Base-by-base conservation (phyloP, 2,329 filamentous ascomycete species). In the Diaporthe caulivora region DNA sequence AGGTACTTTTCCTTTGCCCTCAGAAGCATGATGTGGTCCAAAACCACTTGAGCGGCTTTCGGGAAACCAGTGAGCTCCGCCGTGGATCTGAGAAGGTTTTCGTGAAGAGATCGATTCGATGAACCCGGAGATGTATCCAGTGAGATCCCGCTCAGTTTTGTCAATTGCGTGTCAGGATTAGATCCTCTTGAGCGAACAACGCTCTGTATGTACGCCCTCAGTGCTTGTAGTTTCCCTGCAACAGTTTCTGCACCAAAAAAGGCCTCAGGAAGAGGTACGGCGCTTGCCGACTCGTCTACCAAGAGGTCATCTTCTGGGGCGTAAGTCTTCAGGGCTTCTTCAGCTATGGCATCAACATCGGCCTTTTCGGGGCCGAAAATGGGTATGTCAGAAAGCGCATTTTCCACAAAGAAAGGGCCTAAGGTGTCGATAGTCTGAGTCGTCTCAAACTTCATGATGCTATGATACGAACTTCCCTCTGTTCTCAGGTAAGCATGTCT, bases 1-100 rank as follows among this genome's bases (percentile, higher is more conserved):
- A 92, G 82, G 75, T 92, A 93, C 71, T 86, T 88, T 77, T 91
- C 89, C 75, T 88, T 89, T 10, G 90, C 89, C 21, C 91, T 88
- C 49, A 90, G 81, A 13, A 92, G 82, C 86, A 91, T 91, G 5
- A 85, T 81, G 75, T 92, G 88, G 74, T 92, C 88, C 17, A 91
- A 78, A 10, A 89, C 80, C 18, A 82, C 83, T 69, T 90, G 88
- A 1, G 87, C 88, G 74, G 88, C 84, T 53, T 83, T 83, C 0
- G 89, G 86, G 7, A 90, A 83, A 1, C 85, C 85, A 51, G 82
- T 83, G 2, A 84, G 84, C 54, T 86, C 83, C 34, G 84, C 79
- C 17, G 87, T 84, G 1, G 84, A 84, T 11, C 80, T 80, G 1
- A 91, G 82, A 26, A 91, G 80, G 57, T 85, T 84, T 76, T 92